Percentiles rank a stretch among this genome's conserved stretches.
Conservation (phyloP, 345 rosid species). For the Citrus australasica region DNA sequence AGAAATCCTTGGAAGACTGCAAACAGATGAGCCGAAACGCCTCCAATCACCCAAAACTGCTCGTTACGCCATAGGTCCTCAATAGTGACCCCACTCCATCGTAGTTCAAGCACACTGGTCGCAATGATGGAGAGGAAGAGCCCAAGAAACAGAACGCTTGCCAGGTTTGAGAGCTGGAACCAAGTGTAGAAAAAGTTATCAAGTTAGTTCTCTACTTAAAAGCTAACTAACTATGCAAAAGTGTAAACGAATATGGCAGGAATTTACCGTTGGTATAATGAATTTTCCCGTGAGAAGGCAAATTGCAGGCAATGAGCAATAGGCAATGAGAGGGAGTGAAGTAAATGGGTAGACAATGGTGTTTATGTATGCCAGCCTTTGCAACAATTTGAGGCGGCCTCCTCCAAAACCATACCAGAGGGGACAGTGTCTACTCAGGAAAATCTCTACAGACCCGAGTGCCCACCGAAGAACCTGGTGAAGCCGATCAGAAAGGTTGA, state of each 20-base stretch:
- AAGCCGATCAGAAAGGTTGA: slow-evolving; percentile 89
- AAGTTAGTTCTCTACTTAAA: background rate
- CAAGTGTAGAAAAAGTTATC: background rate
- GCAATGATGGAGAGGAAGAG: slow-evolving; percentile 84
- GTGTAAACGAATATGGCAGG: background rate
- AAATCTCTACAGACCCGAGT: slow-evolving; percentile 92
- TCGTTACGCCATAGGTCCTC: slow-evolving; percentile 96
- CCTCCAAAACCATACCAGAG: slow-evolving; percentile 96
- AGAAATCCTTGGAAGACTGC: slow-evolving; percentile 95
- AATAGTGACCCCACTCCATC: slow-evolving; percentile 97
- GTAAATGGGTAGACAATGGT: slow-evolving; percentile 98
- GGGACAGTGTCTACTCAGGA: slow-evolving; percentile 95
- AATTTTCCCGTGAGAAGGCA: slow-evolving; percentile 98
- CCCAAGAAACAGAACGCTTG: slow-evolving; percentile 84
- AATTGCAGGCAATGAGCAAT: slow-evolving; percentile 86
- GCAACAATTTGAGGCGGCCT: slow-evolving; percentile 92
- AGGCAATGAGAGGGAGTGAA: slow-evolving; percentile 89
- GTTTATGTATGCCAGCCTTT: slow-evolving; percentile 86
- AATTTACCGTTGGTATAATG: slow-evolving; percentile 88
- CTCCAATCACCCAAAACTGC: slow-evolving; percentile 98
- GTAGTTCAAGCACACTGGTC: slow-evolving; percentile 82
- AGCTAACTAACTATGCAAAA: background rate
- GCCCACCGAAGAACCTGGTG: slow-evolving; percentile 99
- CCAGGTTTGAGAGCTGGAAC: slow-evolving; percentile 83
- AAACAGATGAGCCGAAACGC: slow-evolving; percentile 94